Conservation (phyloP, 768 basidiomycete species). For the Strobilomyces confusus region DNA sequence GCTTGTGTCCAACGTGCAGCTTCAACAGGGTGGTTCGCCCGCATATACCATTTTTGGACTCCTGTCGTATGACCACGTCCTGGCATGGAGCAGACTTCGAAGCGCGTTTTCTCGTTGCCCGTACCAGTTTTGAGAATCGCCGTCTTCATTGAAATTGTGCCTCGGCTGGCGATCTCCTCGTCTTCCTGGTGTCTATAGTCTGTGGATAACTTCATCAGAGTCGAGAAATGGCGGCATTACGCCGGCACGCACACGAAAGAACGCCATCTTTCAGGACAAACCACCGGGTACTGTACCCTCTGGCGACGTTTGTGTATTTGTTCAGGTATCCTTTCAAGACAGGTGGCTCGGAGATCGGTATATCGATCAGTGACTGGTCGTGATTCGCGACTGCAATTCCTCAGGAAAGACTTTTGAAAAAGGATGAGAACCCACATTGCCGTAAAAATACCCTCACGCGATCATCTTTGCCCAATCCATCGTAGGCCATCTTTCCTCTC, state of each 20-base stretch:
- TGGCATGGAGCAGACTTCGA: conserved; percentile 73
- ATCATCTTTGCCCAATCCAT: conserved; percentile 73
- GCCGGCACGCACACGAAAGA: conserved; percentile 64
- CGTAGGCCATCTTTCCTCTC: conserved; percentile 65
- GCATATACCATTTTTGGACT: conserved; percentile 76
- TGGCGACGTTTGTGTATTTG: conserved; percentile 91
- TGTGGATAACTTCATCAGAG: conserved; percentile 10
- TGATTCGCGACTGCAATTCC: conserved; percentile 64
- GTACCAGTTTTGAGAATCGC: conserved; percentile 58
- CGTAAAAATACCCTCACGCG: conserved; percentile 75
- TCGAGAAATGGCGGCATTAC: background rate
- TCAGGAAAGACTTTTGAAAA: conserved; percentile 1
- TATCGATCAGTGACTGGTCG: conserved; percentile 64
- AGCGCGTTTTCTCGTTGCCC: conserved; percentile 60
- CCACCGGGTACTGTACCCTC: conserved; percentile 87
- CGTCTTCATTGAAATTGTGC: conserved; percentile 83
- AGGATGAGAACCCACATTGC: conserved; percentile 57
- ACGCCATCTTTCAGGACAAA: conserved; percentile 86
- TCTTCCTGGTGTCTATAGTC: conserved; percentile 91
- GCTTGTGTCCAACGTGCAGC: conserved; percentile 84
- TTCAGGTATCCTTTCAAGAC: conserved; percentile 74
- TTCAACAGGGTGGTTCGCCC: conserved; percentile 85
- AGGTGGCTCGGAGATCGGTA: conserved; percentile 50
- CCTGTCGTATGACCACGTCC: conserved; percentile 41
- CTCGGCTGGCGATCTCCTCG: conserved; percentile 78